These are phyloP conservation scores for Colletotrichum gigasporum DNA, from an alignment of 2,329 filamentous ascomycete genomes.

Conservation along the genomic window DNA sequence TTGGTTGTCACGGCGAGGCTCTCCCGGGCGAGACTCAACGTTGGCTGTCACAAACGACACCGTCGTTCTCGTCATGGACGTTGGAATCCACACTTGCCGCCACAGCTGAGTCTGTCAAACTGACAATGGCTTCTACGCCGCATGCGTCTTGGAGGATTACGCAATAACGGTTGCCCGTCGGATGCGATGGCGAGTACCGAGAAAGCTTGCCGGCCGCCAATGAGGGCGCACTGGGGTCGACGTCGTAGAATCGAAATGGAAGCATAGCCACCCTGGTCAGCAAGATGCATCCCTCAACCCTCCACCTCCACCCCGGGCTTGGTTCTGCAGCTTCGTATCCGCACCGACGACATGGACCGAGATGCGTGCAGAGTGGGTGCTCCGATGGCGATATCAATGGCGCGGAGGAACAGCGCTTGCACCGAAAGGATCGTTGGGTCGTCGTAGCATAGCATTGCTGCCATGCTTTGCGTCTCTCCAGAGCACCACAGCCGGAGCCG, in stretches of 20 bases:
- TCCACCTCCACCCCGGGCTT: constrained; percentile 10
- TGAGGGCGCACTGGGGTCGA: constrained; percentile 1
- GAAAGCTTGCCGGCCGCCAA: neutral
- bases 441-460: neutral
- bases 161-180: neutral
- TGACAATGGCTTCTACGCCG: neutral
- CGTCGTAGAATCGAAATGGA: constrained; percentile 11
- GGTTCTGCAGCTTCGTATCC: constrained; percentile 28
- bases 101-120: constrained; percentile 11
- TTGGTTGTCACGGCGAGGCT: neutral
- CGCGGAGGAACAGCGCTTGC: constrained; percentile 10
- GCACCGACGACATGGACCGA: constrained; percentile 15
- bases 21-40: neutral
- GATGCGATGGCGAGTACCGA: constrained; percentile 13
- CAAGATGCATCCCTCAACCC: constrained; percentile 2
- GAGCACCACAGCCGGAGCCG: neutral
- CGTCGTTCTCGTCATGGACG: neutral
- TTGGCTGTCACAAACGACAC: neutral
- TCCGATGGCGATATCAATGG: constrained; percentile 5
- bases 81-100: neutral
- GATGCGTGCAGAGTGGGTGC: neutral
- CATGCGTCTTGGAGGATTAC: neutral
- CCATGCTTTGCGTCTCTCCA: neutral
- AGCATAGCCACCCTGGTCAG: constrained; percentile 1
- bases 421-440: neutral